Evolutionary conservation across 2,329 filamentous ascomycete species (phyloP).

Genomic region (Fusarium sp.): DNA sequence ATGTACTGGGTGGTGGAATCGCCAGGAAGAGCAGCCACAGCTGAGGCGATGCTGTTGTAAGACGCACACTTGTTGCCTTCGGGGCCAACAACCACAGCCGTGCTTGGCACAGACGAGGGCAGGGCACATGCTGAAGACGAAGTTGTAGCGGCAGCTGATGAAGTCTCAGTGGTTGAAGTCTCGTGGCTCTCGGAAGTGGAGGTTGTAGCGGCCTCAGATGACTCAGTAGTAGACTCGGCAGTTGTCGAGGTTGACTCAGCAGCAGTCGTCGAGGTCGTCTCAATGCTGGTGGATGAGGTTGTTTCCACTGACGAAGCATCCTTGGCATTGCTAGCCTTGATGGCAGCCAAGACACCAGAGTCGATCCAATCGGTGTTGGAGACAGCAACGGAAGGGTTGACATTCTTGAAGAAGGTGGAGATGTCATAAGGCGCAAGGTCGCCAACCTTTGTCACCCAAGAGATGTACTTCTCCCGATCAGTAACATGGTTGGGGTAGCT

Average conservation of each 20-base stretch:
- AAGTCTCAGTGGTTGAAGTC: neutral
- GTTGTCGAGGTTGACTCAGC: neutral
- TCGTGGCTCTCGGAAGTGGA: neutral
- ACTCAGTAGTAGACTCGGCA: neutral
- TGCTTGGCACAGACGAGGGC: conserved; percentile 37
- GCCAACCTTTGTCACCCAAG: conserved; percentile 45
- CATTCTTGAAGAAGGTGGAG: conserved; percentile 22
- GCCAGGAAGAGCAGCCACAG: conserved; percentile 46
- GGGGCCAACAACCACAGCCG: conserved; percentile 54
- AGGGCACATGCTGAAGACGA: conserved; percentile 10
- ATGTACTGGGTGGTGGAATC: conserved; percentile 54
- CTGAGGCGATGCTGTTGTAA: conserved; percentile 56
- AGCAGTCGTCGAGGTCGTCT: neutral
- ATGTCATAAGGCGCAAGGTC: conserved; percentile 45
- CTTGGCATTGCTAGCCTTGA: conserved; percentile 33
- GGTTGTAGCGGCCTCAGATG: neutral
- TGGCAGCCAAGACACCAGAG: conserved; percentile 27
- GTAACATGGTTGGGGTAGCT: conserved; percentile 52
- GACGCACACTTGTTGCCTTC: conserved; percentile 53
- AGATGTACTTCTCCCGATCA: conserved; percentile 49
- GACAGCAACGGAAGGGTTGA: conserved; percentile 22
- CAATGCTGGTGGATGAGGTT: neutral
- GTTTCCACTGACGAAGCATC: conserved; percentile 6
- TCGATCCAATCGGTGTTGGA: conserved; percentile 37
- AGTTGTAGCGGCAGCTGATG: conserved; percentile 7